Evolutionary conservation across 352 stramenopile genomes (phyloP).

Genomic region (Phytophthora ohioensis): DNA sequence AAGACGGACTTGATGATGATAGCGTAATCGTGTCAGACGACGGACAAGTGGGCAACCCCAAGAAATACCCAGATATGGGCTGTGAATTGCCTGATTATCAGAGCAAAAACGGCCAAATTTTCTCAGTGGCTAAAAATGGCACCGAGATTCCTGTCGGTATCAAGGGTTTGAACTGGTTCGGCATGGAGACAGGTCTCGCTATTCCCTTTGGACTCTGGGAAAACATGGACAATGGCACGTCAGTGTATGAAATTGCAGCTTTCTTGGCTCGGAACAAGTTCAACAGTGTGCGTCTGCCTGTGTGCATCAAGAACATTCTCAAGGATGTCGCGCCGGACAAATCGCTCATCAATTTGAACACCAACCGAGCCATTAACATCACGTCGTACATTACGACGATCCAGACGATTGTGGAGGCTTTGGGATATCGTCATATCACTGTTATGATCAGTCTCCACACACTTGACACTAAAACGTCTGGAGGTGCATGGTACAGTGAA

Average conservation of each 20-base stretch:
- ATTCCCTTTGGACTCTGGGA: conserved; percentile 82
- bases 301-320: conserved; percentile 68
- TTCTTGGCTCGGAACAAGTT: conserved; percentile 80
- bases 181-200: conserved; percentile 70
- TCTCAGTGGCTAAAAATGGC: conserved; percentile 55
- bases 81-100: conserved; percentile 70
- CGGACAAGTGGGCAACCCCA: conserved; percentile 62
- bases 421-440: conserved; percentile 70
- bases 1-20: conserved; percentile 46
- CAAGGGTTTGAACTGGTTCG: conserved; percentile 83
- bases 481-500: conserved; percentile 68
- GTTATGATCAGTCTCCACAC: conserved; percentile 83
- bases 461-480: conserved; percentile 48
- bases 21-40: conserved; percentile 56
- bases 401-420: conserved; percentile 60
- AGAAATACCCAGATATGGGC: conserved; percentile 59
- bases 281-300: conserved; percentile 67
- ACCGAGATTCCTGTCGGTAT: conserved; percentile 62
- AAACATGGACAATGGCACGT: conserved; percentile 73
- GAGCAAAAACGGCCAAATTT: conserved; percentile 68
- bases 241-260: conserved; percentile 67
- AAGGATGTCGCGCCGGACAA: conserved; percentile 53
- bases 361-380: conserved; percentile 75
- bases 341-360: conserved; percentile 67
- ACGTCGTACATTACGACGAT: conserved; percentile 73